Conservation (phyloP, 768 basidiomycete genomes). For the Leccinellum rugosiceps region DNA sequence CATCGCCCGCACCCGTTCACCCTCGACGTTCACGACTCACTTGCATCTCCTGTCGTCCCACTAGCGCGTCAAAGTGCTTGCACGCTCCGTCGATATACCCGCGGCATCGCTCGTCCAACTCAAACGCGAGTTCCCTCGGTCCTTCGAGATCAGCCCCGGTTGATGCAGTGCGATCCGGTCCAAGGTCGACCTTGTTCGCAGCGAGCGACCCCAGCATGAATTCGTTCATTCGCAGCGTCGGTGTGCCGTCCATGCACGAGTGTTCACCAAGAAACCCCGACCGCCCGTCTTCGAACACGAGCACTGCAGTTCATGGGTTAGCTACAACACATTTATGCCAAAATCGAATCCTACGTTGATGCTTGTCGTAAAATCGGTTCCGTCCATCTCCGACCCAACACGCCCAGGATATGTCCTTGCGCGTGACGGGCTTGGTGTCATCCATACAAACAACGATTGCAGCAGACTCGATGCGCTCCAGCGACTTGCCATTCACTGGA, state of each 20-base stretch:
- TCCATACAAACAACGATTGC: constrained; percentile 88
- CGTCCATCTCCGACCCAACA: constrained; percentile 89
- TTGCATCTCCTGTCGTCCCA: constrained; percentile 75
- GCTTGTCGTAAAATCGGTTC: constrained; percentile 96
- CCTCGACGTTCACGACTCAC: constrained; percentile 19
- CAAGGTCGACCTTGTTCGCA: constrained; percentile 72
- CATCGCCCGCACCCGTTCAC: neutral
- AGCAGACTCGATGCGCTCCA: constrained; percentile 84
- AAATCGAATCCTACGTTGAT: constrained; percentile 60
- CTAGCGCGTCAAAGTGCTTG: constrained; percentile 68
- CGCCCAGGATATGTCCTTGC: constrained; percentile 77
- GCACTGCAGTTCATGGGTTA: constrained; percentile 46
- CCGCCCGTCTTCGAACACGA: constrained; percentile 93
- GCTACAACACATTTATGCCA: neutral
- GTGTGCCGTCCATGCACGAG: constrained; percentile 91
- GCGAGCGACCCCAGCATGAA: constrained; percentile 80
- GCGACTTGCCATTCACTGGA: constrained; percentile 57
- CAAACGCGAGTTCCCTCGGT: constrained; percentile 71
- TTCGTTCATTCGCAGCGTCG: constrained; percentile 93
- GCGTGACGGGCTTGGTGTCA: constrained; percentile 73
- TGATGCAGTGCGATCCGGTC: constrained; percentile 40
- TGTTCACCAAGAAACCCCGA: constrained; percentile 91
- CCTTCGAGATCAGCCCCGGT: constrained; percentile 42
- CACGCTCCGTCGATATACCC: constrained; percentile 57
- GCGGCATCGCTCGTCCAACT: constrained; percentile 52